Conservation (phyloP, 345 rosid genomes). For the Aquilaria sinensis region DNA sequence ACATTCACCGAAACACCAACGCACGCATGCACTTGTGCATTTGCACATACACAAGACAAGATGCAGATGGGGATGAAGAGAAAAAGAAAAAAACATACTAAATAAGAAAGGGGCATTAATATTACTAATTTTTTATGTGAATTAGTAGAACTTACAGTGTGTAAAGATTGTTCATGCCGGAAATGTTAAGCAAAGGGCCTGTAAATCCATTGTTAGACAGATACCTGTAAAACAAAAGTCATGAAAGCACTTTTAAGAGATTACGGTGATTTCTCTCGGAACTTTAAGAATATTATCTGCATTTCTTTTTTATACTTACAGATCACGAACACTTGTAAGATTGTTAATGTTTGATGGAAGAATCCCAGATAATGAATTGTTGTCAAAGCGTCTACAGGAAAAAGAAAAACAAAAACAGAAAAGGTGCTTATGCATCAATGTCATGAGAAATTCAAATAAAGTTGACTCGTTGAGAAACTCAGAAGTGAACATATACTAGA, state of each 20-base stretch:
- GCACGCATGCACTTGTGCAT: background rate
- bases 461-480: background rate
- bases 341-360: slow-evolving; percentile 55
- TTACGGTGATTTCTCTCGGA: background rate
- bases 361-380: slow-evolving; percentile 41
- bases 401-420: slow-evolving; percentile 1
- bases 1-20: background rate
- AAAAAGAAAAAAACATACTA: background rate
- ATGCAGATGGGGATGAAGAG: background rate
- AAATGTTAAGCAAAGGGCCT: slow-evolving; percentile 61
- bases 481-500: background rate
- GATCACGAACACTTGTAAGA: slow-evolving; percentile 41
- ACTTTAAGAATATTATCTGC: background rate
- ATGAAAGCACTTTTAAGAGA: slow-evolving; percentile 2
- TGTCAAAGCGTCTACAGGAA: slow-evolving; percentile 67
- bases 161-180: slow-evolving; percentile 40
- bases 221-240: slow-evolving; percentile 29
- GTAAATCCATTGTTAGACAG: slow-evolving; percentile 61
- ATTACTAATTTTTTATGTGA: too few relatives aligned
- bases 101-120: background rate
- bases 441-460: background rate
- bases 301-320: slow-evolving; percentile 45
- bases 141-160: slow-evolving; percentile 49
- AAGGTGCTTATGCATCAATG: background rate
- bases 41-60: background rate